Base-by-base conservation (phyloP, 163 green algal genomes). In the Scenedesmus sp. region DNA sequence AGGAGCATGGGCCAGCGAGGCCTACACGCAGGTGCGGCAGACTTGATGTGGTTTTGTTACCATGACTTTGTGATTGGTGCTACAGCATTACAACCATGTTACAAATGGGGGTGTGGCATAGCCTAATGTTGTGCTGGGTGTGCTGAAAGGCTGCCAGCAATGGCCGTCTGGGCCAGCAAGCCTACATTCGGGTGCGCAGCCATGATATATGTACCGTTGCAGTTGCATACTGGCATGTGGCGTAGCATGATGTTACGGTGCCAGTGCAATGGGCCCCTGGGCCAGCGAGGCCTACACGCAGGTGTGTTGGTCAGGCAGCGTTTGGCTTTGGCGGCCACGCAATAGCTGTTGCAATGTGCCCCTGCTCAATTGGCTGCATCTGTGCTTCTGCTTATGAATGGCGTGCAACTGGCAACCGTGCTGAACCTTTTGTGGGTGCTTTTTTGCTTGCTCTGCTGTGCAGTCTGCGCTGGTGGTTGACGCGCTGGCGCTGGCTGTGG, bases 391-490 rank as follows among this genome's bases (percentile, higher is more conserved):
- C 34, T 46, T 46, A 46, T 46, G 34, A 46, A 46, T 46, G 34
- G 34, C 34, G 34, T 46, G 34, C 34, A 46, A 46, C 34, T 46
- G 34, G 34, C 34, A 46, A 54, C 7, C 34, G n/a, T 92, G 60
- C 3, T 64, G 56, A 6, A 60, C 26, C 3, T 84, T 9, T 23
- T 59, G 13, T 67, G 34, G 34, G 15, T 87, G 55, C 34, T 4
- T 34, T 23, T 57, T 13, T 86, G 12, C 73, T 59, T 46, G 34
- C 34, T 46, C 34, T 46, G 34, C 34, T 46, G 34, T 83, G 59
- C 97, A 99, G 97, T 96, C 96, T 9, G 96, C 96, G 23, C 96
- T 99, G 77, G 97, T 99, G 90, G 95, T 99, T 60, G 97, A 99
- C 88, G 95, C 98, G 23, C 95, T 99, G 60, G 93, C 94, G 59